Evolutionary conservation across 805 yeast species (phyloP).

Genomic region (Monosporozyma servazzii): DNA sequence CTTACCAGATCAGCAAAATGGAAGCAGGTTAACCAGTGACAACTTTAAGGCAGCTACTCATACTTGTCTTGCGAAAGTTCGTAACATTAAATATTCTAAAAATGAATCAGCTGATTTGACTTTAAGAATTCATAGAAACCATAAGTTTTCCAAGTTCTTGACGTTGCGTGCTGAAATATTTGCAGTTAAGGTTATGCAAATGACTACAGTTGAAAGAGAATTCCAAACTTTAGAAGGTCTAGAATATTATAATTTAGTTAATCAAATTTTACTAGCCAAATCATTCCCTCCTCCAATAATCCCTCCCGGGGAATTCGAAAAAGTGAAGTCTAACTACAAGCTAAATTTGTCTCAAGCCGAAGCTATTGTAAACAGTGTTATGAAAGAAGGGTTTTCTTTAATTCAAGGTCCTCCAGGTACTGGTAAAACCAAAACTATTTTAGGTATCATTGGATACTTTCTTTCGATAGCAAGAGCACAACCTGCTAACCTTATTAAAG

Average conservation of each 20-base stretch:
- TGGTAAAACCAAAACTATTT: constrained; percentile 94
- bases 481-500: constrained; percentile 25
- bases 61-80: constrained; percentile 76
- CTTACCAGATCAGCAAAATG: constrained; percentile 32
- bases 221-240: constrained; percentile 75
- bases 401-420: constrained; percentile 99
- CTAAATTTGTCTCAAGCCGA: constrained; percentile 86
- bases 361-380: constrained; percentile 71
- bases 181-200: constrained; percentile 69
- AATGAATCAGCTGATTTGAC: constrained; percentile 69
- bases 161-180: constrained; percentile 55
- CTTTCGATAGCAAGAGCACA: constrained; percentile 34
- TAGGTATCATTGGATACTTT: constrained; percentile 80
- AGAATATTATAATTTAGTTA: constrained; percentile 68
- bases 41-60: constrained; percentile 28
- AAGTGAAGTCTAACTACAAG: constrained; percentile 40
- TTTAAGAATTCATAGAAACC: constrained; percentile 47
- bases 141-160: constrained; percentile 40
- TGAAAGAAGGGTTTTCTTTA: constrained; percentile 67
- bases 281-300: constrained; percentile 33
- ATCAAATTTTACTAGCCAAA: constrained; percentile 54
- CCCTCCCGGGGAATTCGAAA: constrained; percentile 32
- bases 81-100: constrained; percentile 56
- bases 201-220: constrained; percentile 92
- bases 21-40: constrained; percentile 25